Evolutionary conservation across 345 rosid species (phyloP), one percentile per base, ranked within the genome.

Genomic region (Eutrema yunnanense): DNA sequence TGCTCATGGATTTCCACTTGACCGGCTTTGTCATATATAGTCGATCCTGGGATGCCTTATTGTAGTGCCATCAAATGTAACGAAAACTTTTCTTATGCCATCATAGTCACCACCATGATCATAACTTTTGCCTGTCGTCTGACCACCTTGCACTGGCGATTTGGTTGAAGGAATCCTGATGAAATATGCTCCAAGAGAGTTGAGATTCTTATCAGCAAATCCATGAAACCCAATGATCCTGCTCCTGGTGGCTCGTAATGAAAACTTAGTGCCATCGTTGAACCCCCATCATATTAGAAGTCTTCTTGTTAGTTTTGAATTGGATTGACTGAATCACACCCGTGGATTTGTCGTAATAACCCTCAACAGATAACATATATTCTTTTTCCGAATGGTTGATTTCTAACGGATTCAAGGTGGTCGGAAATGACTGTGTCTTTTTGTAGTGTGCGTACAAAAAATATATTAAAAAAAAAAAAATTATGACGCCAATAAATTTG

Each of bases 191-290:
- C 77, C 77, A 53, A 73, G 63, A 53, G 77, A 64, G 27, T 55
- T 6, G 9, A 73, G 9, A 14, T 32, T 13, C 9, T 37, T 63
- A 4, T 47, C 77, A 52, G 61, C 5, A 26, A 34, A 53, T 65
- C 77, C 77, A 54, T 73, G 77, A 48, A 73, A 73, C 2, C 77
- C 77, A 55, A 65, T 29, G 48, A 73, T 64, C n/a, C 8, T 73
- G 9, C 26, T 47, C 9, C 41, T 13, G 3, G 0, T 6, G n/a
- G 12, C 8, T 0, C 29, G 5, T 0, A 56, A 34, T 44, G 55
- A 43, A 44, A 73, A 73, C 62, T 73, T 63, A 9, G 47, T 65
- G 5, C 71, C 77, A 9, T 42, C 1, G 4, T 43, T 48, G 36
- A 0, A 54, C 10, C 77, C 77, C 77, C 8, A 63, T 64, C 12